These are phyloP conservation scores for Syzygium syzygioides DNA, from an alignment of 441 rosid species.

Conservation along the genomic window DNA sequence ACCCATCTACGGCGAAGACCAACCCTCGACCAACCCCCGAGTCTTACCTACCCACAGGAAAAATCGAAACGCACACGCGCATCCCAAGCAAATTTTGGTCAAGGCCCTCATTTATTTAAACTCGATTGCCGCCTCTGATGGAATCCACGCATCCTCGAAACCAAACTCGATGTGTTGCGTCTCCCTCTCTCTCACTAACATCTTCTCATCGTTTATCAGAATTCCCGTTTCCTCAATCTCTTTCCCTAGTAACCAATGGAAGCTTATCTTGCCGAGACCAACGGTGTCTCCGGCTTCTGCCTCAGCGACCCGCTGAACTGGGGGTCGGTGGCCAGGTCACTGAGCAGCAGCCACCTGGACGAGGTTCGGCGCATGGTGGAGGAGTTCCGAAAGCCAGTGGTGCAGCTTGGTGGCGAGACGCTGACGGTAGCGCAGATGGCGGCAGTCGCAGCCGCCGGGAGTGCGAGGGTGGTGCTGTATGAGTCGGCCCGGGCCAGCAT, in stretches of 20 bases:
- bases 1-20: neutral
- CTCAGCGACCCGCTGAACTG: conserved; percentile 48
- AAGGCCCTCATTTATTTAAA: neutral
- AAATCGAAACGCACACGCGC: neutral
- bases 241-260: neutral
- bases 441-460: conserved; percentile 29
- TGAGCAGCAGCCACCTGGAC: conserved; percentile 73
- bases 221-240: neutral
- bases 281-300: neutral
- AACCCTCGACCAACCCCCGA: neutral
- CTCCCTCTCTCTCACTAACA: neutral
- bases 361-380: conserved; percentile 67
- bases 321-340: conserved; percentile 55
- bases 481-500: conserved; percentile 60
- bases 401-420: conserved; percentile 56
- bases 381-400: conserved; percentile 51
- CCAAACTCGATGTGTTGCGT: neutral
- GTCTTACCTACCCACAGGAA: neutral
- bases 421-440: conserved; percentile 69
- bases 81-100: neutral
- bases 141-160: neutral
- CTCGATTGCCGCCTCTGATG: neutral
- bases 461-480: conserved; percentile 45
- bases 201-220: neutral
- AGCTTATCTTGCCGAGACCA: neutral